These are phyloP conservation scores for Evansstolkia leycettana DNA, from an alignment of 495 filamentous ascomycete species.

Conservation along the genomic window DNA sequence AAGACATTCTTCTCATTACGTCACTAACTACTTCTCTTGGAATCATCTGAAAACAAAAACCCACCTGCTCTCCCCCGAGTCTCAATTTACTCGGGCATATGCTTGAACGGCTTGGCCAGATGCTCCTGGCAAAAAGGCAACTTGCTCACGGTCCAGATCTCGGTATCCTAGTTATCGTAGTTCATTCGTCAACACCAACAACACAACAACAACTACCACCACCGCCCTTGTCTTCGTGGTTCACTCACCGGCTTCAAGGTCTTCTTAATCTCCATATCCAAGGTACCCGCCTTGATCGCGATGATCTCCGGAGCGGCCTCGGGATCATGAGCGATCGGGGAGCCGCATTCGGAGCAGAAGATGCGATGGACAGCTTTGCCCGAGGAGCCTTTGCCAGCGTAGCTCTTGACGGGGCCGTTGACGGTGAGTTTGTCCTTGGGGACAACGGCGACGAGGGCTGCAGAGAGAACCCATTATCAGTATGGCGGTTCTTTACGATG, in stretches of 20 bases:
- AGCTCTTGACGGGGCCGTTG: constrained; percentile 53
- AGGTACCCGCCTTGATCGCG: constrained; percentile 53
- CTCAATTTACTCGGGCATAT: constrained; percentile 45
- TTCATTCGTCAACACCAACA: not conserved
- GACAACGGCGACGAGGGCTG: constrained; percentile 54
- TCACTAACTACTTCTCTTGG: too few relatives aligned
- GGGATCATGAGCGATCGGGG: constrained; percentile 57
- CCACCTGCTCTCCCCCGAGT: too few relatives aligned
- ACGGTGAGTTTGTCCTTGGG: constrained; percentile 48
- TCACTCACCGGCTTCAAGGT: constrained; percentile 47
- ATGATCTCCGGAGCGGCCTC: constrained; percentile 56
- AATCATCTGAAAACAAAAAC: too few relatives aligned
- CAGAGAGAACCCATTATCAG: not conserved
- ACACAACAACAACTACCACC: not conserved
- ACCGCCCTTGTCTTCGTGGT: not conserved
- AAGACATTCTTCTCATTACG: too few relatives aligned
- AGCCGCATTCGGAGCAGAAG: constrained; percentile 59
- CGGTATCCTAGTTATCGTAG: constrained; percentile 44
- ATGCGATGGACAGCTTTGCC: constrained; percentile 50
- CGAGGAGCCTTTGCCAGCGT: constrained; percentile 38
- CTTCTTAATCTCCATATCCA: constrained; percentile 53
- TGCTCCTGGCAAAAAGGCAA: constrained; percentile 57
- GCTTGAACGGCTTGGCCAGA: constrained; percentile 44
- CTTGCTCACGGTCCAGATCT: constrained; percentile 59
- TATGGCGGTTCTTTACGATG: not conserved